These are phyloP conservation scores for Emericellopsis cladophorae DNA, from an alignment of 2,329 filamentous ascomycete genomes.

Conservation along the genomic window DNA sequence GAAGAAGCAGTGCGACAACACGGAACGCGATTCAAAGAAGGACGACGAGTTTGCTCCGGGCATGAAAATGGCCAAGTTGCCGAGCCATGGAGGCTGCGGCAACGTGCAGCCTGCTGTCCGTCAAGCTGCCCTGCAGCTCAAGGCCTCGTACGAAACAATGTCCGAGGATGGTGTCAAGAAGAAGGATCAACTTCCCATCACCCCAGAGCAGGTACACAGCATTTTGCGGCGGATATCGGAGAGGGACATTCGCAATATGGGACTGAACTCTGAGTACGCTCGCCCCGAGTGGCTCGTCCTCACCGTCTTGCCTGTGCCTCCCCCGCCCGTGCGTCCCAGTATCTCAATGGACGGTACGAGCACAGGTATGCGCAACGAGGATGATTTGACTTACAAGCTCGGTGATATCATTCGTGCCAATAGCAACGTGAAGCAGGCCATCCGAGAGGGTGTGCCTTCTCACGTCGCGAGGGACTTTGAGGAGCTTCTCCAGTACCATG, in stretches of 20 bases:
- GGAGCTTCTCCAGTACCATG: slow-evolving; percentile 86
- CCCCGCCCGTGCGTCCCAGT: slow-evolving; percentile 89
- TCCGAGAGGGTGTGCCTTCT: slow-evolving; percentile 80
- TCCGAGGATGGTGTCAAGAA: slow-evolving; percentile 58
- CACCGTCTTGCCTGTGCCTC: slow-evolving; percentile 87
- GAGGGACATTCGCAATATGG: slow-evolving; percentile 73
- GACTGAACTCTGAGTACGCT: slow-evolving; percentile 87
- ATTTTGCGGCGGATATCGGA: slow-evolving; percentile 79
- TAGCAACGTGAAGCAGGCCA: slow-evolving; percentile 81
- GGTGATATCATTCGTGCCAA: slow-evolving; percentile 98
- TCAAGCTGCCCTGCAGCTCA: slow-evolving; percentile 74
- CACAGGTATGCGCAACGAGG: slow-evolving; percentile 86
- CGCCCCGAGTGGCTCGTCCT: slow-evolving; percentile 98
- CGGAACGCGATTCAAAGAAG: slow-evolving; percentile 55
- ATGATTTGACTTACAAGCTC: slow-evolving; percentile 98
- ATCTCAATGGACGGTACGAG: slow-evolving; percentile 94
- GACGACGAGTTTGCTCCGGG: slow-evolving; percentile 54
- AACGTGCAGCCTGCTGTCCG: slow-evolving; percentile 82
- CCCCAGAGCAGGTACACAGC: slow-evolving; percentile 70
- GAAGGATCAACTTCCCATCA: slow-evolving; percentile 71
- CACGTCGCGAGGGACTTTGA: slow-evolving; percentile 90
- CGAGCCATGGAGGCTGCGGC: slow-evolving; percentile 80
- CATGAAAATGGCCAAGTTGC: slow-evolving; percentile 35
- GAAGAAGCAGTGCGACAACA: slow-evolving; percentile 73
- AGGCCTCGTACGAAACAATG: slow-evolving; percentile 53